Evolutionary conservation across 352 stramenopile genomes (phyloP).

Genomic region (Globisporangium canariense): DNA sequence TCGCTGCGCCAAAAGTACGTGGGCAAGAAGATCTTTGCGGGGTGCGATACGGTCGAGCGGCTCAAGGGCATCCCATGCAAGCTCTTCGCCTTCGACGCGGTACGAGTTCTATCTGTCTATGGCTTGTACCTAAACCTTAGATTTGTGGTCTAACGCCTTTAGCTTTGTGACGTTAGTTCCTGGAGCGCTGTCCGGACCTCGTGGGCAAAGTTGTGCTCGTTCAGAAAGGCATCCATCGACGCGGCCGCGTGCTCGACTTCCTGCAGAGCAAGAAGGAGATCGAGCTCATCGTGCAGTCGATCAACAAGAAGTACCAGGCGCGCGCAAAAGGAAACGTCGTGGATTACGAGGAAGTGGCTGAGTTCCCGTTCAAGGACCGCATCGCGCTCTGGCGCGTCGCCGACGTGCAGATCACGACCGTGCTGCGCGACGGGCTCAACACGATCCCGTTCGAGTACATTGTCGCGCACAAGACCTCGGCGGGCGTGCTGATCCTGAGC

Average conservation of each 20-base stretch:
- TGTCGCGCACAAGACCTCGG: conserved; percentile 62
- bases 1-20: conserved; percentile 54
- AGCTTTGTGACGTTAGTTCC: conserved; percentile 49
- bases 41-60: conserved; percentile 93
- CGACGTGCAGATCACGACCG: conserved; percentile 75
- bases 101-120: conserved; percentile 5
- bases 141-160: not conserved
- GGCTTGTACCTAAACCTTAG: not conserved
- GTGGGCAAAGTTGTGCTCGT: conserved; percentile 79
- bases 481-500: conserved; percentile 93
- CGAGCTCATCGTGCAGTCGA: conserved; percentile 79
- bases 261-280: conserved; percentile 94
- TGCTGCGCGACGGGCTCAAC: conserved; percentile 75
- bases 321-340: conserved; percentile 51
- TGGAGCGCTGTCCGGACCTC: conserved; percentile 84
- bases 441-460: conserved; percentile 84
- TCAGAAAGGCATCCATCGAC: conserved; percentile 73
- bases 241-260: conserved; percentile 92
- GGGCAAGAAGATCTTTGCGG: conserved; percentile 88
- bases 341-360: conserved; percentile 72
- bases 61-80: conserved; percentile 97
- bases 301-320: conserved; percentile 89
- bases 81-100: conserved; percentile 92
- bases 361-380: conserved; percentile 65
- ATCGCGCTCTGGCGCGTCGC: conserved; percentile 75